These are phyloP conservation scores for Aspergillus ustus DNA, from an alignment of 2,329 filamentous ascomycete species.

Conservation along the genomic window DNA sequence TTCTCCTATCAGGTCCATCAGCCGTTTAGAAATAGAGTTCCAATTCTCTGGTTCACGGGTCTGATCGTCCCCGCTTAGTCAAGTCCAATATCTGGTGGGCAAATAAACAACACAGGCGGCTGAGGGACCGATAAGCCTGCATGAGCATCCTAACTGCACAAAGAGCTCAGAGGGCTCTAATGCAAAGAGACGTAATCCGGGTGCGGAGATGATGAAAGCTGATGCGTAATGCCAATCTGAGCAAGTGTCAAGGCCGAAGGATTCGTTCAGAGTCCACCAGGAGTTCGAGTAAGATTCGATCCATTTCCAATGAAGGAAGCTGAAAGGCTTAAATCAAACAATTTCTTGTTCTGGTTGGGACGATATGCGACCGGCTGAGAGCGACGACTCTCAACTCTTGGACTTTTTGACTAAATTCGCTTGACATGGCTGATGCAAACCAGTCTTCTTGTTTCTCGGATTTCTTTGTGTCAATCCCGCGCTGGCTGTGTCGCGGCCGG, in stretches of 20 bases:
- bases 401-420: neutral
- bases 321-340: neutral
- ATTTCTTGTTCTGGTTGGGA: neutral
- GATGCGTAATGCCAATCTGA: slow-evolving; percentile 2
- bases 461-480: neutral
- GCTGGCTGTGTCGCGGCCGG: neutral
- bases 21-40: neutral
- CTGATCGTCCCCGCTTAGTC: neutral
- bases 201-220: neutral
- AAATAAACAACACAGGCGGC: neutral
- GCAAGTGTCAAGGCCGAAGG: neutral
- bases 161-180: neutral
- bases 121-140: neutral
- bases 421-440: neutral
- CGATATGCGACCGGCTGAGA: neutral
- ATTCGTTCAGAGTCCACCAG: neutral
- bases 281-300: neutral
- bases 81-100: neutral
- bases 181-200: neutral
- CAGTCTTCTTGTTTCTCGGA: neutral
- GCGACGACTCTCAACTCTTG: neutral
- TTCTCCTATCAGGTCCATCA: neutral
- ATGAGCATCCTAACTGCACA: neutral
- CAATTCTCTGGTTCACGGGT: slow-evolving; percentile 8
- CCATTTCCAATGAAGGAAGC: slow-evolving; percentile 4